phyloP scores from a whole-genome alignment of 2,329 filamentous ascomycete genomes.

The Colletotrichum caudatum region DNA sequence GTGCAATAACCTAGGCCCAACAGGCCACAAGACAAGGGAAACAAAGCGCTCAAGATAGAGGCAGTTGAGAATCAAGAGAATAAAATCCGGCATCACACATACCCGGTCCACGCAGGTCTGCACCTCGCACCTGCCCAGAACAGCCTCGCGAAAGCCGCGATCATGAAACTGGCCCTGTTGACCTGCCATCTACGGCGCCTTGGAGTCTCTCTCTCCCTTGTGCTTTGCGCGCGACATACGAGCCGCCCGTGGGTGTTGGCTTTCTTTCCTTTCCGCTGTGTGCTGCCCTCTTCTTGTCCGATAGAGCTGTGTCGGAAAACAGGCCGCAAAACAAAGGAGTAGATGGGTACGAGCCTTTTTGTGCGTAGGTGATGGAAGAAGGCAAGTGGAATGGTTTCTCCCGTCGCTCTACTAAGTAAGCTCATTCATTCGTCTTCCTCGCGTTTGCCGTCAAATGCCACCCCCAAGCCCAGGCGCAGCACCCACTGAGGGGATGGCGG shows the following conservation, averaged over 20 bases:
- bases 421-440: constrained; percentile 34
- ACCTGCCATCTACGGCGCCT: constrained; percentile 40
- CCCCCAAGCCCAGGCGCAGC: constrained; percentile 5
- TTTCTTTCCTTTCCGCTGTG: neutral
- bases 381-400: constrained; percentile 4
- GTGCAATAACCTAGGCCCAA: neutral
- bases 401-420: neutral
- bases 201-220: constrained; percentile 34
- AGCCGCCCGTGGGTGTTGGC: constrained; percentile 7
- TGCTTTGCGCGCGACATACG: constrained; percentile 40
- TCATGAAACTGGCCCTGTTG: constrained; percentile 23
- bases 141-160: constrained; percentile 44
- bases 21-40: neutral
- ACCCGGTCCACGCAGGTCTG: constrained; percentile 55
- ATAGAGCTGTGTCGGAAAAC: neutral
- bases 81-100: constrained; percentile 35
- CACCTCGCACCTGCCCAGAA: constrained; percentile 53
- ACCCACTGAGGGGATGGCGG: constrained; percentile 23
- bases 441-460: constrained; percentile 20
- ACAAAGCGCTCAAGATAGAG: neutral
- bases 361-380: constrained; percentile 5
- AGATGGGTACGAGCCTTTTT: neutral
- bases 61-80: neutral
- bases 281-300: neutral
- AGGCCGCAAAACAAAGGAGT: too few relatives aligned